A percentile compares a stretch with the other conserved stretches of the same genome.
Conservation (phyloP, 2,329 filamentous ascomycete species). For the Penicillium concentricum region DNA sequence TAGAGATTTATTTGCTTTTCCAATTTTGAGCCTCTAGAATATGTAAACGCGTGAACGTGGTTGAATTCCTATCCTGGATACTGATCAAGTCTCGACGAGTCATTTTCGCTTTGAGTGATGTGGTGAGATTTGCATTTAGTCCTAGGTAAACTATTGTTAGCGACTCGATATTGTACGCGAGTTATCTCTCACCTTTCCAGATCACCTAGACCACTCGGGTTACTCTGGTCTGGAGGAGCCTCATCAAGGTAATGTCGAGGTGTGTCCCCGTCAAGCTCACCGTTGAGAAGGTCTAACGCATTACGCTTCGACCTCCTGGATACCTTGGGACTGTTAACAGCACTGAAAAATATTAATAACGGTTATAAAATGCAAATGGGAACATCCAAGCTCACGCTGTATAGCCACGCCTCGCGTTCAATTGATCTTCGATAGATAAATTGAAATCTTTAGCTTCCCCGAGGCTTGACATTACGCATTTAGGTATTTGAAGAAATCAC, state of each 20-base stretch:
- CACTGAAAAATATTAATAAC: conserved; percentile 3
- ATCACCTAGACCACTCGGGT: conserved; percentile 13
- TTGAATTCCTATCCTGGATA: neutral
- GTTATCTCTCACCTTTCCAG: conserved; percentile 19
- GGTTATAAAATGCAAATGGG: neutral
- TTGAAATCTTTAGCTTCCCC: conserved; percentile 10
- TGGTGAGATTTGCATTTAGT: conserved; percentile 18
- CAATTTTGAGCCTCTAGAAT: neutral
- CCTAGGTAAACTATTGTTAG: conserved; percentile 4
- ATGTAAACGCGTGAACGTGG: neutral
- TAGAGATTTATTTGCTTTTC: neutral
- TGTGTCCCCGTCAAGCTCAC: conserved; percentile 18
- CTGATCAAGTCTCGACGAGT: neutral
- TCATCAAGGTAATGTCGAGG: conserved; percentile 16
- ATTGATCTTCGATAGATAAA: conserved; percentile 15
- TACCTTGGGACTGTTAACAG: conserved; percentile 20
- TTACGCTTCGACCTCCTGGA: conserved; percentile 27
- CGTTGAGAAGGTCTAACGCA: conserved; percentile 23
- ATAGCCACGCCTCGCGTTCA: conserved; percentile 22
- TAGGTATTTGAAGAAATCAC: neutral
- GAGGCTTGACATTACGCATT: conserved; percentile 10
- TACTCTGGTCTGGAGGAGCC: neutral
- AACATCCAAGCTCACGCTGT: conserved; percentile 13
- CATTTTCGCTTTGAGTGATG: neutral
- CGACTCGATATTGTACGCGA: neutral